Conservation (phyloP, 768 basidiomycete genomes). For the Mycena sanguinolenta region DNA sequence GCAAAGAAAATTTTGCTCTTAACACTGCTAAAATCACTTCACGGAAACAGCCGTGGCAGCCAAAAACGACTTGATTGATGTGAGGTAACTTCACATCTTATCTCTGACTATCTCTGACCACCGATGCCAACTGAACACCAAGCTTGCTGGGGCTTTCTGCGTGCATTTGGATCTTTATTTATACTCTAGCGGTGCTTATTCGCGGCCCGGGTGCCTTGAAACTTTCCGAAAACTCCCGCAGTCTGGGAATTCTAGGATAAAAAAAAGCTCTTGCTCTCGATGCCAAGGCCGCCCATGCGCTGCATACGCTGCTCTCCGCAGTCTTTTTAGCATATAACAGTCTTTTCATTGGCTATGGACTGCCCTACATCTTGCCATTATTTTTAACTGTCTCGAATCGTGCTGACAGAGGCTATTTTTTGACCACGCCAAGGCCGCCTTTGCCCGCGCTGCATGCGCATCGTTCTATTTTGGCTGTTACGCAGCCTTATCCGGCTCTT, state of each 20-base stretch:
- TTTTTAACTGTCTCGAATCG: background rate
- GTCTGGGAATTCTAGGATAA: background rate
- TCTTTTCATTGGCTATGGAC: background rate
- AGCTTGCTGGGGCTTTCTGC: background rate
- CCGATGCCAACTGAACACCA: background rate
- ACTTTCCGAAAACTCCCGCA: background rate
- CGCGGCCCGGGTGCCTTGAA: too few relatives aligned
- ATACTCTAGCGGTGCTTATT: background rate
- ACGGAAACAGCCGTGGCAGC: too few relatives aligned
- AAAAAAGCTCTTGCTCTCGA: background rate
- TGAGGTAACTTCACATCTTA: conserved; percentile 9
- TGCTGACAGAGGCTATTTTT: background rate
- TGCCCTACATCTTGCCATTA: background rate
- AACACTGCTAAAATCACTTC: too few relatives aligned
- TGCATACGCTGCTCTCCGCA: background rate
- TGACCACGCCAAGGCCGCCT: too few relatives aligned
- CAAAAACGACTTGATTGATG: too few relatives aligned
- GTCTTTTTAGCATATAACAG: background rate
- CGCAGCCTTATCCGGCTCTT: too few relatives aligned
- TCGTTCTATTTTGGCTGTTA: too few relatives aligned
- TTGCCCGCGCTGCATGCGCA: too few relatives aligned
- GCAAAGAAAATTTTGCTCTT: conserved; percentile 6
- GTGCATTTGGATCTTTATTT: background rate
- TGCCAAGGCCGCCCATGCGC: conserved; percentile 1
- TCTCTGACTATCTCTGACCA: too few relatives aligned